Conservation (phyloP, 805 yeast genomes). For the Metschnikowia proteae region DNA sequence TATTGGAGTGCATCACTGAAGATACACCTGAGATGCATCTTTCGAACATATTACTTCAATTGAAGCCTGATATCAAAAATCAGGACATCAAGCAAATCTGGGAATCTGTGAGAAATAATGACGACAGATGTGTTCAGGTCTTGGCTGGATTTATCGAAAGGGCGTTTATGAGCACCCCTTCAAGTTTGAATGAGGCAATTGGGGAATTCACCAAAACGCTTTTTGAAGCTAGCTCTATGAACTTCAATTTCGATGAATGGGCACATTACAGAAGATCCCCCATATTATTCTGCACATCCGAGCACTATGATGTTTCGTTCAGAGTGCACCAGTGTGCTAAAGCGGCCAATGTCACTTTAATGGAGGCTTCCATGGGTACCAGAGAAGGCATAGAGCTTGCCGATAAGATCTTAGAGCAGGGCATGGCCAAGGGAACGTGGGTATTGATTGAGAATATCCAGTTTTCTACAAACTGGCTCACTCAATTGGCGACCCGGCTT, state of each 20-base stretch:
- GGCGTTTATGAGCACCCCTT: neutral
- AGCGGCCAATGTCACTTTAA: conserved; percentile 23
- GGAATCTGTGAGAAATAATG: neutral
- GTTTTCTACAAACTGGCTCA: conserved; percentile 63
- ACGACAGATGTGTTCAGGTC: neutral
- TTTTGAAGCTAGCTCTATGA: neutral
- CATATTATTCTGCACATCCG: conserved; percentile 53
- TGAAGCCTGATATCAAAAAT: neutral
- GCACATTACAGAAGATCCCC: conserved; percentile 22
- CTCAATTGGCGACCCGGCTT: conserved; percentile 46
- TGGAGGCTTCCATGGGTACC: conserved; percentile 69
- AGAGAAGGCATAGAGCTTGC: conserved; percentile 60
- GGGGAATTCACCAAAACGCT: neutral
- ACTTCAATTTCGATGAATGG: conserved; percentile 7
- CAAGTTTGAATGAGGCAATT: neutral
- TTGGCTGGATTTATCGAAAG: neutral
- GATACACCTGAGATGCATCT: neutral
- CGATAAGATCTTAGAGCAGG: conserved; percentile 45
- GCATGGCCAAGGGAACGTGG: conserved; percentile 58
- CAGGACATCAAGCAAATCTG: neutral
- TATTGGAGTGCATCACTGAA: conserved; percentile 1
- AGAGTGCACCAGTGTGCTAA: conserved; percentile 47
- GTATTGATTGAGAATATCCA: conserved; percentile 78
- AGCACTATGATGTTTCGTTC: conserved; percentile 64
- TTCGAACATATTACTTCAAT: neutral